Evolutionary conservation across 352 stramenopile genomes (phyloP).

Genomic region (Phytophthora melonis): DNA sequence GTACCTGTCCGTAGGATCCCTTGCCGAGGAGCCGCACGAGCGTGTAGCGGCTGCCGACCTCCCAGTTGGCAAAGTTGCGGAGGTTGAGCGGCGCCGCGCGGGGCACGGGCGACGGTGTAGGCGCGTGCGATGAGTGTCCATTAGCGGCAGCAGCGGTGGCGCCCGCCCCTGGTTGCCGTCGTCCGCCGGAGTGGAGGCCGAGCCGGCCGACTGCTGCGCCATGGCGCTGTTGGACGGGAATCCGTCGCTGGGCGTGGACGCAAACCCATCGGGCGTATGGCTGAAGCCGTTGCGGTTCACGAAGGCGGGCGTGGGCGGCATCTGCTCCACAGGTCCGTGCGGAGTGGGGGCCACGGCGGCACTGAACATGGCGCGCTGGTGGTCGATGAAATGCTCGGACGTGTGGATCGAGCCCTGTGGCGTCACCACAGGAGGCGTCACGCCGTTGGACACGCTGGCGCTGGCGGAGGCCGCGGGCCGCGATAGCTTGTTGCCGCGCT

Average conservation of each 20-base stretch:
- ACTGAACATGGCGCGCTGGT: slow-evolving; percentile 81
- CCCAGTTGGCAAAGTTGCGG: slow-evolving; percentile 87
- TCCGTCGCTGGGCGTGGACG: slow-evolving; percentile 61
- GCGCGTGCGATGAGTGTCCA: slow-evolving; percentile 46
- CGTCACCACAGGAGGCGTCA: slow-evolving; percentile 48
- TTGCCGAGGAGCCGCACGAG: slow-evolving; percentile 86
- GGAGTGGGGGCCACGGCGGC: slow-evolving; percentile 82
- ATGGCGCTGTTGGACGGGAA: slow-evolving; percentile 41
- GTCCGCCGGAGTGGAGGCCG: slow-evolving; percentile 40
- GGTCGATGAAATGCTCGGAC: slow-evolving; percentile 78
- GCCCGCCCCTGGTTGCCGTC: slow-evolving; percentile 30
- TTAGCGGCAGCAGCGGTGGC: slow-evolving; percentile 4
- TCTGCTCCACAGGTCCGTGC: slow-evolving; percentile 74
- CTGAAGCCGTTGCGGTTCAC: slow-evolving; percentile 73
- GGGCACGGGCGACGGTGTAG: slow-evolving; percentile 69
- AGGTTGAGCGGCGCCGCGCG: slow-evolving; percentile 81
- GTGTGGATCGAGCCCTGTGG: slow-evolving; percentile 62
- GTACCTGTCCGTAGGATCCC: slow-evolving; percentile 87
- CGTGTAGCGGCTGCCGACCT: slow-evolving; percentile 80
- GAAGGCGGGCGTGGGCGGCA: slow-evolving; percentile 87
- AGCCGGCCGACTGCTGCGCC: slow-evolving; percentile 19
- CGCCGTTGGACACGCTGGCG: slow-evolving; percentile 44
- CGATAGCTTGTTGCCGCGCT: slow-evolving; percentile 64
- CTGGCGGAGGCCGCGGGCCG: slow-evolving; percentile 34
- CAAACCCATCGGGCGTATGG: slow-evolving; percentile 72